Percentiles rank a stretch among this genome's conserved stretches.
These are phyloP conservation scores for Aspergillus pseudoterreus DNA, from an alignment of 2,329 filamentous ascomycete species.

Conservation along the genomic window DNA sequence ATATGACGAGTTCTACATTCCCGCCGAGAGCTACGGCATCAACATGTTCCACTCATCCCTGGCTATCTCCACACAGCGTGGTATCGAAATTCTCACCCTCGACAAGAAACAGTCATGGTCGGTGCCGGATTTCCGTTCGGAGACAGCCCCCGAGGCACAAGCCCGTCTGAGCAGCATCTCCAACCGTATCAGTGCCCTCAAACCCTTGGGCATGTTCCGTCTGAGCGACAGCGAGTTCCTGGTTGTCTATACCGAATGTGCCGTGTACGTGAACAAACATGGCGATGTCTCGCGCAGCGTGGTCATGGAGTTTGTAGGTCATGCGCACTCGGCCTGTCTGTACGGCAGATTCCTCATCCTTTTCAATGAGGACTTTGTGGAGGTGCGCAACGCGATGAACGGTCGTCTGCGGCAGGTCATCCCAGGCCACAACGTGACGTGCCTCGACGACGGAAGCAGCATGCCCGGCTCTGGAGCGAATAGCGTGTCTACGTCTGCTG, in stretches of 20 bases:
- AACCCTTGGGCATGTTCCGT: constrained; percentile 92
- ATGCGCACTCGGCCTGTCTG: constrained; percentile 79
- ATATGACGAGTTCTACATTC: constrained; percentile 98
- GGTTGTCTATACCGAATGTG: constrained; percentile 90
- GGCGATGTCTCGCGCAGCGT: constrained; percentile 90
- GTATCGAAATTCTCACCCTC: constrained; percentile 91
- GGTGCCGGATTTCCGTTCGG: constrained; percentile 72
- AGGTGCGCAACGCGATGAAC: constrained; percentile 95
- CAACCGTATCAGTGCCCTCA: constrained; percentile 73
- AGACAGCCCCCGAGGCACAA: constrained; percentile 52
- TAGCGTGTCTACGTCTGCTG: constrained; percentile 40
- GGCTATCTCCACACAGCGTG: constrained; percentile 83
- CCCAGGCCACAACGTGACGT: constrained; percentile 81
- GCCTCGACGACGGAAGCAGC: constrained; percentile 73
- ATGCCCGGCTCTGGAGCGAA: constrained; percentile 36
- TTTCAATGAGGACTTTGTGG: constrained; percentile 94
- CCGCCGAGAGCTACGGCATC: constrained; percentile 88
- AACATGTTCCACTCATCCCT: constrained; percentile 96
- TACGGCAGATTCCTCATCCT: constrained; percentile 88
- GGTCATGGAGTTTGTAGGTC: constrained; percentile 98
- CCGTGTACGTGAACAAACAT: constrained; percentile 97
- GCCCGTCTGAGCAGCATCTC: constrained; percentile 78
- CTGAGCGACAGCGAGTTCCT: constrained; percentile 90
- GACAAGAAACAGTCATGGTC: constrained; percentile 97
- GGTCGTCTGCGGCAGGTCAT: constrained; percentile 92